Evolutionary conservation across 768 basidiomycete genomes (phyloP).

Genomic region (Tricholomella constricta): DNA sequence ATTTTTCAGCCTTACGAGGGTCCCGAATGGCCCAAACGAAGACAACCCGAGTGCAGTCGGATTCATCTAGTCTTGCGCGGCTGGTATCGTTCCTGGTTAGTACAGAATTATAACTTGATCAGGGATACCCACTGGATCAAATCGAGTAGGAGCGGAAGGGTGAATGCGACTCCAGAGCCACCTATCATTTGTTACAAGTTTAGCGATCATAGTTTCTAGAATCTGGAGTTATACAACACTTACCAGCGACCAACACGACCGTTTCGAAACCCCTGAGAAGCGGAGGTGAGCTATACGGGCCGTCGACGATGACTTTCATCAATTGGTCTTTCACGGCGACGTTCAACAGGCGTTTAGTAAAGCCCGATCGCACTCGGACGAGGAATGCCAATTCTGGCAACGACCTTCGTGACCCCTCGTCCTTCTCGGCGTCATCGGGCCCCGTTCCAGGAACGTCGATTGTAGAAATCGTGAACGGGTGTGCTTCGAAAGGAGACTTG

Average conservation of each 20-base stretch:
- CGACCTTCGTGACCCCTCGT: background rate
- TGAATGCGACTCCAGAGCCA: constrained; percentile 52
- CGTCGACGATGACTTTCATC: constrained; percentile 56
- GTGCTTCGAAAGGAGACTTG: constrained; percentile 48
- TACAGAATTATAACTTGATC: background rate
- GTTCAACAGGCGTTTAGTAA: constrained; percentile 52
- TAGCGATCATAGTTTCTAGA: background rate
- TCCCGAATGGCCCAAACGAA: constrained; percentile 48
- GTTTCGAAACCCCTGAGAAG: constrained; percentile 43
- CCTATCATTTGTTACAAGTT: constrained; percentile 23
- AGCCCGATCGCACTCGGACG: constrained; percentile 58
- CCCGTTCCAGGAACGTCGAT: constrained; percentile 24
- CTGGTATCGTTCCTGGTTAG: background rate
- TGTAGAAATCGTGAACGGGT: constrained; percentile 66
- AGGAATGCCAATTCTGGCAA: constrained; percentile 48
- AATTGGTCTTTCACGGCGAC: constrained; percentile 24
- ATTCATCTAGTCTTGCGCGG: constrained; percentile 2
- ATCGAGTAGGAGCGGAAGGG: constrained; percentile 45
- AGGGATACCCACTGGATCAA: constrained; percentile 38
- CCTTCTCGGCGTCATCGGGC: background rate
- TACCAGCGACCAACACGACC: constrained; percentile 50
- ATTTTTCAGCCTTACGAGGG: constrained; percentile 22
- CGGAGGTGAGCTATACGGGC: constrained; percentile 55
- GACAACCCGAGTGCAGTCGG: constrained; percentile 12
- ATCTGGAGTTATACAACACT: no score